A percentile compares a stretch with the other conserved stretches of the same genome.
Evolutionary conservation across 2,329 filamentous ascomycete species (phyloP).

Genomic region (Trichoderma lentiforme): DNA sequence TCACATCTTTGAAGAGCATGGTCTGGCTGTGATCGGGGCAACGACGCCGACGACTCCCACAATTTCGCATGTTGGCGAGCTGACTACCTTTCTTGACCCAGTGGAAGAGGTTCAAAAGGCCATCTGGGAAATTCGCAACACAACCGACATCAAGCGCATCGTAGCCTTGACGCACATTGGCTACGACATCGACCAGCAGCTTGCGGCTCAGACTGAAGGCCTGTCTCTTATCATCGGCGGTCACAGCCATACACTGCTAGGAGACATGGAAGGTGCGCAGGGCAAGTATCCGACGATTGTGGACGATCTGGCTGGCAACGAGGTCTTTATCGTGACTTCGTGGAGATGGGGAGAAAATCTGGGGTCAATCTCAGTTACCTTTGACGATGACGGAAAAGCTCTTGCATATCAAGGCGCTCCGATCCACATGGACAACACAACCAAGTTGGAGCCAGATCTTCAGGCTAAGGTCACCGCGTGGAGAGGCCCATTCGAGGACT

Average conservation of each 20-base stretch:
- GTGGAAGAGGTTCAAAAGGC: slow-evolving; percentile 58
- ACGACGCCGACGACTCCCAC: slow-evolving; percentile 57
- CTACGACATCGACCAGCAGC: slow-evolving; percentile 59
- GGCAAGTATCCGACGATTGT: slow-evolving; percentile 63
- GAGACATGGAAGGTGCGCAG: slow-evolving; percentile 54
- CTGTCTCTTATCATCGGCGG: slow-evolving; percentile 67
- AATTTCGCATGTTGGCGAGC: slow-evolving; percentile 56
- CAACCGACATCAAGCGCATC: slow-evolving; percentile 61
- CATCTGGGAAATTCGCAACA: slow-evolving; percentile 58
- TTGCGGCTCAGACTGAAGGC: slow-evolving; percentile 58
- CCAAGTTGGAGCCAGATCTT: slow-evolving; percentile 52
- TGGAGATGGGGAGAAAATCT: slow-evolving; percentile 68
- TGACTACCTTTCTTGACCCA: slow-evolving; percentile 57
- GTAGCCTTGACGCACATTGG: slow-evolving; percentile 66
- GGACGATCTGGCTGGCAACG: slow-evolving; percentile 58
- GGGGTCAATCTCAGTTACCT: slow-evolving; percentile 65
- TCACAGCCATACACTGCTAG: slow-evolving; percentile 59
- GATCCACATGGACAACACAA: slow-evolving; percentile 61
- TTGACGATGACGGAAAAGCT: slow-evolving; percentile 57
- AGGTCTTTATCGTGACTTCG: slow-evolving; percentile 66
- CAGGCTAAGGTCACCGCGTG: slow-evolving; percentile 57
- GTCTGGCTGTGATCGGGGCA: slow-evolving; percentile 61
- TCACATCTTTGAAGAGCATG: slow-evolving; percentile 59
- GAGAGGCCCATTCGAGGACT: slow-evolving; percentile 59
- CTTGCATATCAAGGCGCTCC: slow-evolving; percentile 62